These are phyloP conservation scores for Pilatotrama ljubarskyi DNA, from an alignment of 768 basidiomycete genomes.

Conservation along the genomic window DNA sequence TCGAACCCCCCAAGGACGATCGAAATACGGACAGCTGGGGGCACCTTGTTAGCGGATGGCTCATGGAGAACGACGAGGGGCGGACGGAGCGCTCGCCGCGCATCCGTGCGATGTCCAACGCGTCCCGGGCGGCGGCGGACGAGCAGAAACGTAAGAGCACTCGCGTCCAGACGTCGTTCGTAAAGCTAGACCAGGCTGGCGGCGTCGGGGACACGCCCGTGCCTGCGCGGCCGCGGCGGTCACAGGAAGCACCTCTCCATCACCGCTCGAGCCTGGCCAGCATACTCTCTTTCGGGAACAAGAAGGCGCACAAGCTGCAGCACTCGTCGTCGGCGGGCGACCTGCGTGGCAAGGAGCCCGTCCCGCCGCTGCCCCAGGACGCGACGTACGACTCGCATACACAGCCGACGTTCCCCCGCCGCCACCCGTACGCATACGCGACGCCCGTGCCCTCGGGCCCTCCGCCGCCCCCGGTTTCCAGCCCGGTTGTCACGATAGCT, in stretches of 20 bases:
- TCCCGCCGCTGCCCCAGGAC: slow-evolving; percentile 6
- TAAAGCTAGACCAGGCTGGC: slow-evolving; percentile 48
- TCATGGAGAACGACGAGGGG: slow-evolving; percentile 24
- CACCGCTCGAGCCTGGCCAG: slow-evolving; percentile 47
- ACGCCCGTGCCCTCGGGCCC: slow-evolving; percentile 30
- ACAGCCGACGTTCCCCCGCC: slow-evolving; percentile 23
- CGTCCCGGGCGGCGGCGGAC: slow-evolving; percentile 32
- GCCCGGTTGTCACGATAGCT: slow-evolving; percentile 19
- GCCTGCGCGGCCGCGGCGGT: slow-evolving; percentile 29
- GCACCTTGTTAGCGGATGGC: slow-evolving; percentile 30
- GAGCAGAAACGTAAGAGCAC: slow-evolving; percentile 11
- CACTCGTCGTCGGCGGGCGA: slow-evolving; percentile 24
- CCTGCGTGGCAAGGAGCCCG: slow-evolving; percentile 17
- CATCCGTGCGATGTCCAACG: slow-evolving; percentile 41
- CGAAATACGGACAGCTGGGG: slow-evolving; percentile 34
- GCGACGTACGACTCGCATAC: background rate
- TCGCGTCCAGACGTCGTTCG: slow-evolving; percentile 37
- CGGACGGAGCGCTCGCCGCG: slow-evolving; percentile 18
- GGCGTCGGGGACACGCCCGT: slow-evolving; percentile 69
- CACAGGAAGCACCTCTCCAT: slow-evolving; percentile 19
- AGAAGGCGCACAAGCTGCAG: slow-evolving; percentile 19
- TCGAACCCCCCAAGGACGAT: slow-evolving; percentile 43
- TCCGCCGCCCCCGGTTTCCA: slow-evolving; percentile 15
- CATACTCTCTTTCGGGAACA: slow-evolving; percentile 50
- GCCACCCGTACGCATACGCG: slow-evolving; percentile 56